Evolutionary conservation across 306 rosid genomes (phyloP).

Genomic region (Ormosia semicastrata): DNA sequence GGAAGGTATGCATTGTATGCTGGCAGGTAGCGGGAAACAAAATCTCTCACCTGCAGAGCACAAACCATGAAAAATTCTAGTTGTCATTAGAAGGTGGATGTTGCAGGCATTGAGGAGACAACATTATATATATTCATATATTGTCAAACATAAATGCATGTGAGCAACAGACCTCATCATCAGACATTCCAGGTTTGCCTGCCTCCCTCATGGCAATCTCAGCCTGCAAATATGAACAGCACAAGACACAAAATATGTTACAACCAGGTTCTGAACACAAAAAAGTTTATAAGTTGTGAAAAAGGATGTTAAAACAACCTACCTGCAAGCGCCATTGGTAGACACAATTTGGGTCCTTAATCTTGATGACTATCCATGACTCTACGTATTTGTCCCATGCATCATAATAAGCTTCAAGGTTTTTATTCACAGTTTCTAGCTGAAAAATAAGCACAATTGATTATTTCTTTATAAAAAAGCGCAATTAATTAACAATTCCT

Average conservation of each 20-base stretch:
- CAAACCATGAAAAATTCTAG: conserved; percentile 13
- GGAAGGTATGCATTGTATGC: conserved; percentile 95
- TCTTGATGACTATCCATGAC: conserved; percentile 89
- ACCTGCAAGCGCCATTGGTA: conserved; percentile 94
- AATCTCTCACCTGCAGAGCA: conserved; percentile 69
- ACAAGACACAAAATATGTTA: not conserved
- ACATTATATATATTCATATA: not conserved
- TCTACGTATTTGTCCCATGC: conserved; percentile 88
- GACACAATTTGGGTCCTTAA: conserved; percentile 79
- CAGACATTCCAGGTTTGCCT: conserved; percentile 91
- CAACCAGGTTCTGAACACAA: conserved; percentile 14
- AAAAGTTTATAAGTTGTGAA: not conserved
- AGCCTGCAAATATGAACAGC: conserved; percentile 60
- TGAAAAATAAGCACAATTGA: conserved; percentile 32
- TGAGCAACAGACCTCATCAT: conserved; percentile 64
- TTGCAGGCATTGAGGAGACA: not conserved
- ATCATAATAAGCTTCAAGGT: conserved; percentile 76
- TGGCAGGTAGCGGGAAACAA: conserved; percentile 92
- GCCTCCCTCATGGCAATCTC: conserved; percentile 98
- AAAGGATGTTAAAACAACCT: conserved; percentile 15
- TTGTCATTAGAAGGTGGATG: conserved; percentile 1
- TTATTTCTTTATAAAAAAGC: not conserved
- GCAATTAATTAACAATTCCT: conserved; percentile 9
- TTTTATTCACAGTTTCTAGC: conserved; percentile 76
- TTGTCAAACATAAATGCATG: not conserved